Base-by-base conservation (phyloP, 1,284 basidiomycete species). In the Chalciporus sp. region DNA sequence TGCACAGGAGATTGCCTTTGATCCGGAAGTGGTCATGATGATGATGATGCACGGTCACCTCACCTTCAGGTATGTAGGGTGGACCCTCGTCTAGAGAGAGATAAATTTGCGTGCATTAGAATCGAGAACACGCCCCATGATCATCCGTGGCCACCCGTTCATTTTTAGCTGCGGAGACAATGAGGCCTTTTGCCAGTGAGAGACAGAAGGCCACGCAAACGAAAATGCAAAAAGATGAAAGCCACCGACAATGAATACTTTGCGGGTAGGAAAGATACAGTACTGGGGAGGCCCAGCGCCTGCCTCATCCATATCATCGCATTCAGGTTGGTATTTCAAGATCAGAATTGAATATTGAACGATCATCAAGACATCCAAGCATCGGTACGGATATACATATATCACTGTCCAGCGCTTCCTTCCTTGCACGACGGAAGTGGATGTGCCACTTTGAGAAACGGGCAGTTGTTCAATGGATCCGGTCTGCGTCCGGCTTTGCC, bases 391-490 rank as follows among this genome's bases (percentile, higher is more conserved):
- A 35, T 35, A n/a, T 35, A 7, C 10, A n/a, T 37, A 37, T 37
- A 17, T 14, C 12, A 14, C 5, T 5, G 31, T 33, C n/a, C n/a
- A n/a, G n/a, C 6, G 23, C 23, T 23, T 23, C 6, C 23, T 11
- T 42, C 7, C 37, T 49, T 39, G 39, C 47, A 28, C 47, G 47
- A 49, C 47, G 47, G 47, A 20, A 42, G 27, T 39, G 47, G 47
- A 48, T 29, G 26, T 27, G 7, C 37, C 47, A 2, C 39, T 48
- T 48, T 48, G 37, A 40, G 39, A 42, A 41, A 17, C 29, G 29
- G 12, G 8, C 6, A 23, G 23, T 23, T 23, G 23, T 6, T 23
- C 3, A 23, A 23, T 23, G 6, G 6, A 23, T 23, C 23, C 6
- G 23, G 23, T 23, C 23, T 23, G 23, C 23, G 23, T 23, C 23